Evolutionary conservation across 176 grass and related monocot genomes (phyloP).

Genomic region (Oryza nivara): DNA sequence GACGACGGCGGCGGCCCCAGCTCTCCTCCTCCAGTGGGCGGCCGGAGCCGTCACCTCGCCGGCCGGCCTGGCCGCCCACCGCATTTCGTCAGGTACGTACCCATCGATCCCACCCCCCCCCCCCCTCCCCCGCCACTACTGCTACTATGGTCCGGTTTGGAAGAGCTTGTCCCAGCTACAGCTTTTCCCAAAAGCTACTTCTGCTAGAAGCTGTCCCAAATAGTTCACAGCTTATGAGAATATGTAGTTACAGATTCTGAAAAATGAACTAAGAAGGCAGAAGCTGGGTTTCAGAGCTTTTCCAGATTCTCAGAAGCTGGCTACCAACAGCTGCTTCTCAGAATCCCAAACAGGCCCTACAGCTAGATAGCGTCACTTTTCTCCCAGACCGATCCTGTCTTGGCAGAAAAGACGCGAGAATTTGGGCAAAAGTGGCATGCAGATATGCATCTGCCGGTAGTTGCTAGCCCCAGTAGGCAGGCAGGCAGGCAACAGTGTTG

Average conservation of each 20-base stretch:
- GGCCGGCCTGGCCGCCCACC: constrained; percentile 35
- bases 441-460: neutral
- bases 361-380: neutral
- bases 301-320: no score
- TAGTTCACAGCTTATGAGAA: no score
- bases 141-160: no score
- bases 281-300: no score
- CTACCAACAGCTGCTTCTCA: no score
- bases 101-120: neutral
- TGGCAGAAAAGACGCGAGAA: neutral
- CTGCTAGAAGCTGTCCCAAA: no score
- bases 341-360: no score
- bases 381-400: neutral
- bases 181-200: no score
- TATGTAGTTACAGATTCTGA: no score
- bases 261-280: no score
- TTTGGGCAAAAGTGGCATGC: neutral
- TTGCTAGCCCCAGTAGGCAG: neutral
- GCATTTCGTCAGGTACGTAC: neutral
- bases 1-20: neutral
- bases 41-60: neutral
- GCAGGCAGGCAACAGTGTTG: neutral
- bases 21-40: neutral
- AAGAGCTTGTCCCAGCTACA: no score
- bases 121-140: neutral